Percentiles rank a stretch among this genome's conserved stretches.
phyloP scores from a whole-genome alignment of 345 rosid species.

The Gossypium rotundifolium region DNA sequence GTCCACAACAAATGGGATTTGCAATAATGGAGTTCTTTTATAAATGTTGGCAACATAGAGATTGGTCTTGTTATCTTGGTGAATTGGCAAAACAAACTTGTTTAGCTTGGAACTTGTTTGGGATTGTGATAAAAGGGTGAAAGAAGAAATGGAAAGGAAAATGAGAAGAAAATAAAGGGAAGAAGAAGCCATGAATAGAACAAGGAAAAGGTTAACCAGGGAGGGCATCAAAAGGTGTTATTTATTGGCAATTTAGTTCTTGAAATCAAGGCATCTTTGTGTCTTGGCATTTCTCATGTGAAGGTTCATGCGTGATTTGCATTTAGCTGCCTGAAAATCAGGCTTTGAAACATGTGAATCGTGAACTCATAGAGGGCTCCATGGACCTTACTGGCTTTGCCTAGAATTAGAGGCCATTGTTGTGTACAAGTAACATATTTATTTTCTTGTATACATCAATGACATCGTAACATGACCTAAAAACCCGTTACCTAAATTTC shows the following conservation, averaged over 20 bases:
- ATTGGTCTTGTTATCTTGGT: constrained; percentile 15
- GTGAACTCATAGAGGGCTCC: no score
- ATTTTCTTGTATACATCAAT: no score
- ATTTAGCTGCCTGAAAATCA: neutral
- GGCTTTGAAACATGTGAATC: neutral
- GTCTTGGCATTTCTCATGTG: constrained; percentile 1
- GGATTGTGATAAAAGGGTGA: constrained; percentile 4
- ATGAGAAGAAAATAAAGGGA: neutral
- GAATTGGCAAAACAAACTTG: constrained; percentile 19
- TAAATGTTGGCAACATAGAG: constrained; percentile 22
- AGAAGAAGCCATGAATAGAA: constrained; percentile 17
- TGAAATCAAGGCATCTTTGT: neutral
- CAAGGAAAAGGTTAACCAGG: neutral
- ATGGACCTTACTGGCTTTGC: neutral
- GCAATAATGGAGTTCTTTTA: constrained; percentile 19
- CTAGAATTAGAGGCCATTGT: neutral
- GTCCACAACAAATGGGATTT: constrained; percentile 19
- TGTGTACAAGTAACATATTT: neutral
- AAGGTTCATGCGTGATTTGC: neutral
- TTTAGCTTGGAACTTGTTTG: constrained; percentile 8
- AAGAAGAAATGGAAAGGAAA: constrained; percentile 4
- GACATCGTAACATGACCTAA: no score
- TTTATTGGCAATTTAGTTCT: neutral
- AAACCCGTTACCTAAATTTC: neutral
- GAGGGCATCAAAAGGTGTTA: neutral